Base-by-base conservation (phyloP, 306 rosid genomes). In the Crotalaria pallida region DNA sequence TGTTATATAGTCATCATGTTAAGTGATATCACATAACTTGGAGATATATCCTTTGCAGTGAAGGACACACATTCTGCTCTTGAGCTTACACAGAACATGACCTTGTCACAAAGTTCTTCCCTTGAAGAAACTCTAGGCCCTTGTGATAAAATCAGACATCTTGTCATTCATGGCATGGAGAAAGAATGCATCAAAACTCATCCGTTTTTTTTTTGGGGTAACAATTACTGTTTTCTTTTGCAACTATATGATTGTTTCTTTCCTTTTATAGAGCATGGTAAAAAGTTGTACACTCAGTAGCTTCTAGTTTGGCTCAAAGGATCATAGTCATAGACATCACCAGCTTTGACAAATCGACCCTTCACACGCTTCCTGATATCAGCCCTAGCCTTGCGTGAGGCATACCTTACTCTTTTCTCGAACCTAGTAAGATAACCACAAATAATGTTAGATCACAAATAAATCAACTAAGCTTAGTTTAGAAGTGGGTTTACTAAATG, bases 341-440 rank as follows among this genome's bases (percentile, higher is more conserved):
- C 99, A 12, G 97, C 95, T 86, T 94, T 94, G 47, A 94, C 88
- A 73, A 94, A 91, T 22, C 97, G 92, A 65, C 99, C 99, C 82
- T 94, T 94, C 82, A 91, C 99, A 12, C 97, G 94, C 80, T 63
- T 88, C 79, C 99, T 82, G 51, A 85, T 83, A 80, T 90, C 99
- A 1, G 99, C 99, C 73, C 97, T 86, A 13, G 90, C 97, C 84
- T 94, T 94, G 58, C 96, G 97, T 72, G 99, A 91, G 71, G 88
- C 96, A 56, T 94, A 91, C 66, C 99, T 82, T 75, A 94, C 97
- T 77, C 77, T 87, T 79, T 94, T 94, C 27, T 87, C 96, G 12
- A 94, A 91, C 89, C 96, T 94, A 45, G 51, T 41, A 77, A 29
- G 40, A 61, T 15, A 66, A 70, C 9, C 69, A 68, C 34, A 33